phyloP scores from a whole-genome alignment of 352 stramenopile species.

The Hyaloperonospora arabidopsidis region DNA sequence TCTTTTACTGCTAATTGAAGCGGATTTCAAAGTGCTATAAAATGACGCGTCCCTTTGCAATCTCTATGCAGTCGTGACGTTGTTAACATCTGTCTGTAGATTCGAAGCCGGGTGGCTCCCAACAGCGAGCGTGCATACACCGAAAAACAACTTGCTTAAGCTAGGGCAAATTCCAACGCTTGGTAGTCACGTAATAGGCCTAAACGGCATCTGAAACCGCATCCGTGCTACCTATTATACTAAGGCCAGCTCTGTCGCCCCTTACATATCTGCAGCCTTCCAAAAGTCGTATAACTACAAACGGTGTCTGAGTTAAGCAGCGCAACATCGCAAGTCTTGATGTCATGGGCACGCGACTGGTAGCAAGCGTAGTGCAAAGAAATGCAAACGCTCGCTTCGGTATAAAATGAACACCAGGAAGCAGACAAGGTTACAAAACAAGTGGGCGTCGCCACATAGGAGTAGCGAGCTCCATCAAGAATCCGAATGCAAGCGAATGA shows the following conservation, averaged over 20 bases:
- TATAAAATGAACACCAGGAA: not conserved
- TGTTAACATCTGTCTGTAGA: conserved; percentile 42
- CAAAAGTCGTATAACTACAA: conserved; percentile 25
- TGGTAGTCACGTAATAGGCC: conserved; percentile 31
- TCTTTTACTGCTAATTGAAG: conserved; percentile 23
- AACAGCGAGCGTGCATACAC: conserved; percentile 35
- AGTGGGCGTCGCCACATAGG: conserved; percentile 18
- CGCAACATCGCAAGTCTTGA: conserved; percentile 24
- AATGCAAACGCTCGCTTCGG: conserved; percentile 8
- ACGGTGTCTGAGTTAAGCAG: conserved; percentile 26
- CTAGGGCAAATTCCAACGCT: conserved; percentile 19
- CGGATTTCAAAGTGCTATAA: conserved; percentile 26
- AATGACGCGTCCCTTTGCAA: conserved; percentile 16
- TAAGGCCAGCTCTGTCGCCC: conserved; percentile 20
- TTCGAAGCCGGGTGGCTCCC: conserved; percentile 25
- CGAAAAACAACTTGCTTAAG: conserved; percentile 32
- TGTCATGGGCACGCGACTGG: not conserved
- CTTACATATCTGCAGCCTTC: conserved; percentile 26
- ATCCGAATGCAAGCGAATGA: conserved; percentile 3
- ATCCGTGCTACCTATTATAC: conserved; percentile 9
- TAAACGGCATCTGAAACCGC: conserved; percentile 19
- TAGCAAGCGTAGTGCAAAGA: conserved; percentile 3
- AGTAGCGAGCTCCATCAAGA: not conserved
- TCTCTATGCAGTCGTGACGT: conserved; percentile 21
- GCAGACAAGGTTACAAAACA: not conserved